Evolutionary conservation across 371 early-diverging fungal genomes (phyloP).

Genomic region (Phascolomyces articulosus): DNA sequence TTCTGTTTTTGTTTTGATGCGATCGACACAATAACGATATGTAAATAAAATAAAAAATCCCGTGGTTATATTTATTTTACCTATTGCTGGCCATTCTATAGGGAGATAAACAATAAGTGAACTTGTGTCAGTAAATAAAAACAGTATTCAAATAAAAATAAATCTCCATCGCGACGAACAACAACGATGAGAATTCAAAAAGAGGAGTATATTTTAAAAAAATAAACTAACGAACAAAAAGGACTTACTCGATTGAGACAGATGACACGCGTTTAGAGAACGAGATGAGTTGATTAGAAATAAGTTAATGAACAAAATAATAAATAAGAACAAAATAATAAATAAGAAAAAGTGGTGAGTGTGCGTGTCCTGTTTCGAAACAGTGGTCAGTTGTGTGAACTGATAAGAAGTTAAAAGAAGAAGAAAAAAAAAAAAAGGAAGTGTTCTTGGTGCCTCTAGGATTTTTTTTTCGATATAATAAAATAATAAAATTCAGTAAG

Average conservation of each 20-base stretch:
- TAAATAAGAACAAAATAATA: background rate
- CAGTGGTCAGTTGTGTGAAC: background rate
- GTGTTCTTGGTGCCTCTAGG: background rate
- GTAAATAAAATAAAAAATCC: too few relatives aligned
- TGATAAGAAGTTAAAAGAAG: background rate
- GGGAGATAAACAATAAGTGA: background rate
- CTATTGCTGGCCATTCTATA: background rate
- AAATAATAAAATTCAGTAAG: background rate
- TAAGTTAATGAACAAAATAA: background rate
- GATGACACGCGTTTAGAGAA: slow-evolving; percentile 1
- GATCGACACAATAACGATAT: background rate
- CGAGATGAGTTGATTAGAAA: too few relatives aligned
- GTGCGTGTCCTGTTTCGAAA: too few relatives aligned
- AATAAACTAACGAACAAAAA: background rate
- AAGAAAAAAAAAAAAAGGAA: slow-evolving; percentile 7
- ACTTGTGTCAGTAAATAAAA: too few relatives aligned
- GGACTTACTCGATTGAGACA: slow-evolving; percentile 1
- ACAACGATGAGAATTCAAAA: too few relatives aligned
- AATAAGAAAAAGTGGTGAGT: background rate
- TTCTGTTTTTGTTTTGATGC: background rate
- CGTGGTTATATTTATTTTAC: background rate
- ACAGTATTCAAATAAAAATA: too few relatives aligned
- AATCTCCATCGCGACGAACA: slow-evolving; percentile 5
- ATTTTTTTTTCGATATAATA: background rate
- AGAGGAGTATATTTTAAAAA: background rate